Base-by-base conservation (phyloP, 2,329 filamentous ascomycete species). In the Fusarium begoniae region DNA sequence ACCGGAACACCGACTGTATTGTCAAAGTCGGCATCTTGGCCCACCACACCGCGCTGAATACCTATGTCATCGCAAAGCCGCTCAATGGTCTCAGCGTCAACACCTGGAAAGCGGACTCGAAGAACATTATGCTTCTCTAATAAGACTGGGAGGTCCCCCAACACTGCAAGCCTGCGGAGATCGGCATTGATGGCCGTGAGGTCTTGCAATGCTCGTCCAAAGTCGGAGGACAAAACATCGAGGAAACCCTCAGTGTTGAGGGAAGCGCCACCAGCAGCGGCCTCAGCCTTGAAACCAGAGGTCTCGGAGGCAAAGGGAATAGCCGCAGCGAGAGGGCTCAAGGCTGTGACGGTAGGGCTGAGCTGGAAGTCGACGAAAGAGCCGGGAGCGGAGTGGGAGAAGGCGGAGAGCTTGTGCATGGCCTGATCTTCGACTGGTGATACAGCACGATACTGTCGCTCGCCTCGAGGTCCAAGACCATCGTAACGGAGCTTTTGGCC, bases 401-500 rank as follows among this genome's bases (percentile, higher is more conserved):
- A 84, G 48, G 86, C 87, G 40, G 88, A 87, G 84, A 96, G 88
- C 81, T 90, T 93, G 69, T 89, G 87, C 74, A 89, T 88, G 17
- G 92, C 90, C 82, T 95, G 88, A 73, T 96, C 90, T 80, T 96
- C 93, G 8, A 94, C 83, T 17, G 87, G 85, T 40, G 92, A 93
- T n/a, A 98, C 90, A 37, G 90, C 85, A 79, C 93, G 92, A 86
- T 94, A 98, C 68, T 90, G 89, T 83, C 93, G 93, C 83, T 95
- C 91, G 50, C 95, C 95, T 17, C 88, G 90, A 22, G 89, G 83
- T 62, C 92, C 91, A 48, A 92, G 82, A 18, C 96, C 96, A 80
- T 98, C 93, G 77, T 95, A 98, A 66, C 93, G 93, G 15, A 93
- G 92, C 81, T 95, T 96, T 79, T 97, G 91, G 0, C 96, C 96